Base-by-base conservation (phyloP, 192 early-diverging fungal genomes). In the Coemansia sp. region DNA sequence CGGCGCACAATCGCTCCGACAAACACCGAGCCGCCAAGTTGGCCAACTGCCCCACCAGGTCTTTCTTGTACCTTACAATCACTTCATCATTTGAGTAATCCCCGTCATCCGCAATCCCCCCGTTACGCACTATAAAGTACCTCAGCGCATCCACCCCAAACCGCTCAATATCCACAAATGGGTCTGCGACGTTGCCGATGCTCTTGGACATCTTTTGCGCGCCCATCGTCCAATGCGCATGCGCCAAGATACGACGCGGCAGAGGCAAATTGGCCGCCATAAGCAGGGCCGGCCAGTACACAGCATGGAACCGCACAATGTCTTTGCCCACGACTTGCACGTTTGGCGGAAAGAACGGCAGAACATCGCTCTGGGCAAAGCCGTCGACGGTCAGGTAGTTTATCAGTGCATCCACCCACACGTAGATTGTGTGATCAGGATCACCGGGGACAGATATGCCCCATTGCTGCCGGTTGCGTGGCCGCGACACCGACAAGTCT, bases 281-380 rank as follows among this genome's bases (percentile, higher is more conserved):
- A 42, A 98, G 73, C 60, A 98, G 92, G 1, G 94, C 93, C 11
- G 96, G 96, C 96, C 96, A 98, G 71, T 92, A 98, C 14, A 98
- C 88, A 1, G 93, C 93, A 68, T 98, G 96, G 76, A 98, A 98
- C 59, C 89, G 90, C 23, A 95, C 55, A 81, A 98, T 98, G 61
- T 98, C 96, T 66, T 98, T 96, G 46, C 96, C 96, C 2, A 98
- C 86, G 1, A 98, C 81, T 48, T 98, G 96, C 14, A 88, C 75
- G 40, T 86, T 81, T 11, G 92, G 88, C 2, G 93, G 91, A 83
- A 84, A 87, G 21, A 71, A 67, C 18, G 14, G 42, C 5, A 67
- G 51, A 0, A 42, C 5, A 26, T 73, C 55, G 25, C 2, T 21
- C 91, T 90, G 89, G 14, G 93, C 94, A 70, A 88, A 98, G 38